phyloP scores from a whole-genome alignment of 23 red algal species.

The Pyropia yezoensis region DNA sequence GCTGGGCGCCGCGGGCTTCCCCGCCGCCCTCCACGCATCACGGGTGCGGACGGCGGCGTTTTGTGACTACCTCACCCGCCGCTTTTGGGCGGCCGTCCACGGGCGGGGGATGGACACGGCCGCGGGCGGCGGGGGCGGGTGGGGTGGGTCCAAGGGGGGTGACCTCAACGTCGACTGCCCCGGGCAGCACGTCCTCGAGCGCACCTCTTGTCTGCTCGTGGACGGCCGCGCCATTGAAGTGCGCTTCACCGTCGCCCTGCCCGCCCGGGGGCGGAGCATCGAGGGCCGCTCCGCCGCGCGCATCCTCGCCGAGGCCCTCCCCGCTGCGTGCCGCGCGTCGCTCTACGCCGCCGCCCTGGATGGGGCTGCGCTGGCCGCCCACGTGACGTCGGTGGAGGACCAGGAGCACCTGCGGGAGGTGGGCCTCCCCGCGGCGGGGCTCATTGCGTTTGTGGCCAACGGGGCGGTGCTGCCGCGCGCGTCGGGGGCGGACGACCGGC shows the following conservation, averaged over 20 bases:
- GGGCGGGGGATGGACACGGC: constrained; percentile 2
- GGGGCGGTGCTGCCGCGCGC: constrained; percentile 63
- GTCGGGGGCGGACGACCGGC: constrained; percentile 41
- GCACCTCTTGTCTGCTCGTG: constrained; percentile 34
- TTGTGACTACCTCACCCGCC: constrained; percentile 55
- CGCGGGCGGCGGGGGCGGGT: constrained; percentile 18
- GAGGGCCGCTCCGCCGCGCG: constrained; percentile 31
- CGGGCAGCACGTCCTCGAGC: constrained; percentile 54
- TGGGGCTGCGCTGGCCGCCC: constrained; percentile 10
- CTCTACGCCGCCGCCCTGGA: constrained; percentile 25
- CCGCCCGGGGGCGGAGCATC: constrained; percentile 64
- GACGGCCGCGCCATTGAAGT: constrained; percentile 33
- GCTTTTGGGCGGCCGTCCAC: constrained; percentile 24
- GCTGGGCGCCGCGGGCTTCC: constrained; percentile 22
- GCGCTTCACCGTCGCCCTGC: constrained; percentile 59
- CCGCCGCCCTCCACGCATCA: background rate
- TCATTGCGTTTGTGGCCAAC: constrained; percentile 64
- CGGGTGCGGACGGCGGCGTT: constrained; percentile 23
- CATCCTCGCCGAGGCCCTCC: constrained; percentile 27
- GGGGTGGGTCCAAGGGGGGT: constrained; percentile 54
- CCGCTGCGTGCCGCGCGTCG: constrained; percentile 4
- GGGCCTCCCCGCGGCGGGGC: constrained; percentile 14
- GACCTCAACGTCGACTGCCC: constrained; percentile 57
- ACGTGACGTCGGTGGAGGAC: constrained; percentile 46
- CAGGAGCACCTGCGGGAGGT: constrained; percentile 37